Evolutionary conservation across 164 flowering plant genomes (phyloP), one percentile per base, ranked within the genome.

Genomic region (Macadamia tetraphylla): DNA sequence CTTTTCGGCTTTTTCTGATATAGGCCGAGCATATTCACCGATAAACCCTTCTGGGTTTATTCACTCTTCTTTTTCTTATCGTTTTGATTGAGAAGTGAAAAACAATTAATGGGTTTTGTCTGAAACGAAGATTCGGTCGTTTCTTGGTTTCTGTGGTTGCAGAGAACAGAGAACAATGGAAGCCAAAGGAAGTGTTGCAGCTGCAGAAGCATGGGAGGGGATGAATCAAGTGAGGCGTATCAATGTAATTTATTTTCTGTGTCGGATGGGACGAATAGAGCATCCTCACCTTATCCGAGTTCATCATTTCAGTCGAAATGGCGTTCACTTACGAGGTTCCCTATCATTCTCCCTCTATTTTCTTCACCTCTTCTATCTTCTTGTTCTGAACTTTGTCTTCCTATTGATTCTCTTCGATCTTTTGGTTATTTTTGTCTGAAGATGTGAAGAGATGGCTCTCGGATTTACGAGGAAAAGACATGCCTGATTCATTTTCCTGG

Each of bases 371-470:
- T 30, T 46, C 15, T 6, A 12, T 30, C 40, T 18, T 61, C 6
- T 3, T 29, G 29, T 29, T 53, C 8, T 18, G 43, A 14, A 23
- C 6, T 15, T 23, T 40, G 35, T 6, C 7, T 18, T 30, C 6
- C 17, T 55, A 6, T 46, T 13, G 40, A 15, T 66, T 70, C 64
- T 48, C 13, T 55, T 59, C 40, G 9, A 40, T 32, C 40, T 35
- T 2, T 35, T 1, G 6, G 60, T 10, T 23, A 23, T 23, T 23
- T 44, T 31, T 44, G 18, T 53, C 10, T 63, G 60, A 43, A 87
- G 97, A 92, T 78, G 80, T 92, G 10, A 92, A 89, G 85, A 81
- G 88, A 73, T 92, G 97, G 95, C 73, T 92, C 12, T 81, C 84
- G 30, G 90, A 86, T 18, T 63, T 89, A 80, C 73, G 95, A 65